A percentile compares a stretch with the other conserved stretches of the same genome.
These are phyloP conservation scores for Phytophthora meadii DNA, from an alignment of 352 stramenopile species.

Conservation along the genomic window DNA sequence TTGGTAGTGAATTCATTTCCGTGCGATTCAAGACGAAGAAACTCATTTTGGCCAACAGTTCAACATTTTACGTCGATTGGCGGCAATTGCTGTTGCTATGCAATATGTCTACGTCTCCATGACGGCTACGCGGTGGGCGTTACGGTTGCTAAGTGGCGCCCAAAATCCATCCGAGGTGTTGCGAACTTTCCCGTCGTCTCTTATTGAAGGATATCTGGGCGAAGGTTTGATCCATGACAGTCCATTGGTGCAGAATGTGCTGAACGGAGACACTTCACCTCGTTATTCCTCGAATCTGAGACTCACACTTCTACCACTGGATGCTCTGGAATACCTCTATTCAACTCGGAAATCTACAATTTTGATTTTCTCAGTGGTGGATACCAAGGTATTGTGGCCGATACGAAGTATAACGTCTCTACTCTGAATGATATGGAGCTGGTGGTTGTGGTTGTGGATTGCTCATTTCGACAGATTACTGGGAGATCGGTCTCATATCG, in stretches of 20 bases:
- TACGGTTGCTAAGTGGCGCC: neutral
- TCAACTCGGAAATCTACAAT: constrained; percentile 27
- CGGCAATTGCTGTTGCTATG: neutral
- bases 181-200: neutral
- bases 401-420: constrained; percentile 43
- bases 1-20: neutral
- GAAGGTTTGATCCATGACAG: neutral
- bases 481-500: constrained; percentile 35
- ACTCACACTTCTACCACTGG: constrained; percentile 3
- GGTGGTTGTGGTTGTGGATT: constrained; percentile 47
- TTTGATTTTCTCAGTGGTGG: constrained; percentile 35
- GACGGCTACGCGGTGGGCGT: neutral
- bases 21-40: neutral
- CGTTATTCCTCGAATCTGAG: constrained; percentile 12
- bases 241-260: constrained; percentile 7
- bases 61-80: neutral
- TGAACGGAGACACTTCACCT: constrained; percentile 32
- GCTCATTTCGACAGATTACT: constrained; percentile 20
- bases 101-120: neutral
- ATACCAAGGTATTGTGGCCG: constrained; percentile 24
- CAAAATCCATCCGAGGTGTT: neutral
- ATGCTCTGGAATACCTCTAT: constrained; percentile 12
- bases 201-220: neutral
- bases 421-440: constrained; percentile 38
- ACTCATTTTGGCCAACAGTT: neutral